A percentile compares a stretch with the other conserved stretches of the same genome.
Evolutionary conservation across 257 asterid genomes (phyloP).

Genomic region (Leonotis leonurus): DNA sequence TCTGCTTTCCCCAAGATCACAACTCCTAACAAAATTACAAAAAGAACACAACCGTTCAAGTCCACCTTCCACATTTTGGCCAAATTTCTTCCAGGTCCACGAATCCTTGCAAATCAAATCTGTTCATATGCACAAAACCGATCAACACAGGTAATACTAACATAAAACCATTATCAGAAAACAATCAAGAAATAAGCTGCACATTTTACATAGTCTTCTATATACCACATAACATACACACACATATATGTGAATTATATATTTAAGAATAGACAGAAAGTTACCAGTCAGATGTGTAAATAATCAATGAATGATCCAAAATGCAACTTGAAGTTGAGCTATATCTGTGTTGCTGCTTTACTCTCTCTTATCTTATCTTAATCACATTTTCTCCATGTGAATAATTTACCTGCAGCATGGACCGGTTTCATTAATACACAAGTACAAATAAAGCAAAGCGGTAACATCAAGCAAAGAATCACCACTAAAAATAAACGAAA

Average conservation of each 20-base stretch:
- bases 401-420: slow-evolving; percentile 29
- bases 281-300: slow-evolving; percentile 24
- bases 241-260: no score
- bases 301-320: slow-evolving; percentile 23
- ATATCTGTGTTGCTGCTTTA: not conserved
- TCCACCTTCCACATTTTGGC: slow-evolving; percentile 44
- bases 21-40: slow-evolving; percentile 33
- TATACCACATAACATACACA: no score
- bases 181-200: not conserved
- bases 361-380: slow-evolving; percentile 7
- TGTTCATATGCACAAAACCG: slow-evolving; percentile 22
- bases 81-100: slow-evolving; percentile 25
- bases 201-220: not conserved
- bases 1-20: slow-evolving; percentile 50
- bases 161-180: not conserved
- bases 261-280: not conserved
- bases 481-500: slow-evolving; percentile 17
- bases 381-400: slow-evolving; percentile 39
- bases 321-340: slow-evolving; percentile 10
- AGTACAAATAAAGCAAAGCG: slow-evolving; percentile 22
- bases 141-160: not conserved
- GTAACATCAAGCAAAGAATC: slow-evolving; percentile 41
- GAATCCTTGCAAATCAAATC: slow-evolving; percentile 30
- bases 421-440: slow-evolving; percentile 18
- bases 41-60: slow-evolving; percentile 25